Conservation (phyloP, 176 grass and related monocot species). For the Tillandsia leiboldiana region DNA sequence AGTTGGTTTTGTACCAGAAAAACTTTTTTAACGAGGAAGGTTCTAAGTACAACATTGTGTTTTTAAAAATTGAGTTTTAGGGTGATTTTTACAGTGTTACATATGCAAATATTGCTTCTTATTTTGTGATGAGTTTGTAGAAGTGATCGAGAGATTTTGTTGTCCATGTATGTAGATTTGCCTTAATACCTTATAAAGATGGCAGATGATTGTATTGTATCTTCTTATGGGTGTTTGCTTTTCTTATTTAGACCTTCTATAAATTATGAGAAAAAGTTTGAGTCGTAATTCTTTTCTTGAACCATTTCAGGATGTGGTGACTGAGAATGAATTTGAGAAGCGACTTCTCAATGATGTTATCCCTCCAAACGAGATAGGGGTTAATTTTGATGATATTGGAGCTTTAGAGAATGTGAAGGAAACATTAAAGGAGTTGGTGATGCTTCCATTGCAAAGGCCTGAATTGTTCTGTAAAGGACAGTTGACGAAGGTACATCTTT, state of each 20-base stretch:
- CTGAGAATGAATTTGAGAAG: slow-evolving; percentile 97
- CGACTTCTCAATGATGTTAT: slow-evolving; percentile 87
- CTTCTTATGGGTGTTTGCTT: background rate
- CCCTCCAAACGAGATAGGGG: slow-evolving; percentile 89
- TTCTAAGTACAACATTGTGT: no score
- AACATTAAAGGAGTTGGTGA: slow-evolving; percentile 96
- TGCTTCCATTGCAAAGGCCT: slow-evolving; percentile 96
- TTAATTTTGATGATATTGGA: slow-evolving; percentile 89
- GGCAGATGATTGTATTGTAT: background rate
- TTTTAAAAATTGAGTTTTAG: no score
- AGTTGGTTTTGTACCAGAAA: no score
- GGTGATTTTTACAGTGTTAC: no score
- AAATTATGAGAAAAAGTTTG: background rate
- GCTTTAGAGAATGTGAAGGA: slow-evolving; percentile 95
- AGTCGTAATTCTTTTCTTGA: slow-evolving; percentile 12
- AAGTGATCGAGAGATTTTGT: slow-evolving; percentile 3
- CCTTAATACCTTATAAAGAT: background rate
- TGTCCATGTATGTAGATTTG: background rate
- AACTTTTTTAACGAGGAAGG: no score
- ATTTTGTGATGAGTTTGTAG: slow-evolving; percentile 2
- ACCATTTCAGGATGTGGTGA: slow-evolving; percentile 60
- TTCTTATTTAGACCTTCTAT: background rate
- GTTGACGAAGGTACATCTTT: slow-evolving; percentile 74
- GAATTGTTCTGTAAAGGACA: slow-evolving; percentile 93
- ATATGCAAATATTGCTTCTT: no score